phyloP scores from a whole-genome alignment of 345 rosid genomes.

The Noccaea bulbosa region DNA sequence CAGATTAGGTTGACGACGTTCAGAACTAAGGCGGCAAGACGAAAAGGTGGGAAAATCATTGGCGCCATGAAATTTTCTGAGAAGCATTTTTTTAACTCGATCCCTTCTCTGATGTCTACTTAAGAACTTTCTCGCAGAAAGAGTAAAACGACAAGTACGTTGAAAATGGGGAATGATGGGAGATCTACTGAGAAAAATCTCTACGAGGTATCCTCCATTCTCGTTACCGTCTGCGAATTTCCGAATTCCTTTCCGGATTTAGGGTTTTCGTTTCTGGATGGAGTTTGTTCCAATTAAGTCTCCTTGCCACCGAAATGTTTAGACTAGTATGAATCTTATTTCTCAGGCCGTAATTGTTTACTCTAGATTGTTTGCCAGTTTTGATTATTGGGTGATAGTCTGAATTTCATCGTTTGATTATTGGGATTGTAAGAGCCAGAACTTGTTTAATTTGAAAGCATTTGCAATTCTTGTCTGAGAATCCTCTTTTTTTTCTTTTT shows the following conservation, averaged over 20 bases:
- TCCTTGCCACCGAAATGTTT: not conserved
- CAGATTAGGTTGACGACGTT: conserved; percentile 1
- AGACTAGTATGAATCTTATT: not conserved
- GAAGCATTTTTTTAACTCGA: conserved; percentile 3
- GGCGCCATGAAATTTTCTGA: conserved; percentile 32
- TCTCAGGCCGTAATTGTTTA: not conserved
- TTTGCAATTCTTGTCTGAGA: not conserved
- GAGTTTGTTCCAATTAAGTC: not conserved
- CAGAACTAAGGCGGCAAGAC: conserved; percentile 34
- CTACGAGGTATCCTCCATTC: conserved; percentile 30
- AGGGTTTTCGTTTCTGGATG: conserved; percentile 14
- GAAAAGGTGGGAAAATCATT: not conserved
- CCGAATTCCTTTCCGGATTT: not conserved
- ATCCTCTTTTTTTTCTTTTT: not conserved
- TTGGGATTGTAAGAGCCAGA: not conserved
- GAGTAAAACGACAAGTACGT: not conserved
- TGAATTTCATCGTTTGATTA: conserved; percentile 4
- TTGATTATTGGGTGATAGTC: not conserved
- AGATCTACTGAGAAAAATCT: conserved; percentile 20
- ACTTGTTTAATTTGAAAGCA: not conserved
- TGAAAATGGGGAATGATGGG: conserved; percentile 31
- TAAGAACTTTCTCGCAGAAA: not conserved
- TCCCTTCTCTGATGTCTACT: not conserved
- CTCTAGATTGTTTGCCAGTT: not conserved
- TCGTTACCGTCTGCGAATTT: not conserved